Conservation (phyloP, 805 yeast genomes). For the Schwanniomyces polymorphus region DNA sequence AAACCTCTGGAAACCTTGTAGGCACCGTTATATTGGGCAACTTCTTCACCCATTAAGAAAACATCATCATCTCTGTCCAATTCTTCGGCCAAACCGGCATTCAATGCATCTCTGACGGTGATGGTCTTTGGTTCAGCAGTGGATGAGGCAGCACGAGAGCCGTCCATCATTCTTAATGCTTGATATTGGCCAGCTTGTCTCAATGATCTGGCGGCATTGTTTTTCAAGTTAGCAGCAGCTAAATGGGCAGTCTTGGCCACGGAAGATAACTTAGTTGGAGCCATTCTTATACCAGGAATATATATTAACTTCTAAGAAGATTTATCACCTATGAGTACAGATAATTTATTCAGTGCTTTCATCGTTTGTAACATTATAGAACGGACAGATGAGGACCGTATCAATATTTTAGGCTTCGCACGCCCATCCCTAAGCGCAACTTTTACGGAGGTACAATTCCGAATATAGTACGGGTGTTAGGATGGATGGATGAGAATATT, state of each 20-base stretch:
- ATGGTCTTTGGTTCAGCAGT: slow-evolving; percentile 57
- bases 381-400: slow-evolving; percentile 34
- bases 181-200: slow-evolving; percentile 33
- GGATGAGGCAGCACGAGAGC: slow-evolving; percentile 44
- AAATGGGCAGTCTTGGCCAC: slow-evolving; percentile 46
- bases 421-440: slow-evolving; percentile 3
- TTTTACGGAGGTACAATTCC: slow-evolving; percentile 16
- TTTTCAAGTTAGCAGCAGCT: slow-evolving; percentile 36
- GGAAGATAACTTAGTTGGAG: slow-evolving; percentile 26
- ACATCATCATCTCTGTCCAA: slow-evolving; percentile 93
- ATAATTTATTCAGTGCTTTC: neutral
- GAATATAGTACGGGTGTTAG: neutral
- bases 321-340: neutral
- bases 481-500: too few relatives aligned
- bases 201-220: slow-evolving; percentile 17
- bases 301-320: slow-evolving; percentile 3
- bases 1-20: slow-evolving; percentile 95
- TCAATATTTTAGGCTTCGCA: slow-evolving; percentile 8
- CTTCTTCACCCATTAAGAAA: slow-evolving; percentile 98
- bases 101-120: slow-evolving; percentile 97
- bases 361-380: neutral
- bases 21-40: slow-evolving; percentile 99
- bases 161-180: slow-evolving; percentile 33
- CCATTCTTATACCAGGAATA: slow-evolving; percentile 12
- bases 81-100: slow-evolving; percentile 95